Base-by-base conservation (phyloP, 768 basidiomycete species). In the Boletus speciosus region DNA sequence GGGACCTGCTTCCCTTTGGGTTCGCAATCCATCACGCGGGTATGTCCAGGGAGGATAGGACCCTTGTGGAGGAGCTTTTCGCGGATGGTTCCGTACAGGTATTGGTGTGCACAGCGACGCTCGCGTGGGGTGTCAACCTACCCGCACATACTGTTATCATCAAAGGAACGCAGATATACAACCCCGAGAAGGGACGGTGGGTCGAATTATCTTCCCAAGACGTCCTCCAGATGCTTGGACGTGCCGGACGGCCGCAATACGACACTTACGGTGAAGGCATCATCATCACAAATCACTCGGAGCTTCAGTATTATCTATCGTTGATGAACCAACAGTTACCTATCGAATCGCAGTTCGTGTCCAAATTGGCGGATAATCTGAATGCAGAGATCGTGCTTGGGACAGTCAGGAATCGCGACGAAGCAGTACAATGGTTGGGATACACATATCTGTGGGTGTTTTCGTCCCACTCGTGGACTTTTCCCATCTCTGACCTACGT, bases 101-200 rank as follows among this genome's bases (percentile, higher is more conserved):
- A 0, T 78, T 99, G 25, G 93, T 97, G 41, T 97, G 93, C 68
- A 99, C 97, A 0, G 97, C 97, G 5, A 98, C 96, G 2, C 85
- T 99, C 36, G 97, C 97, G 1, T 99, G 97, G 97, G 97, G 96
- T 76, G 96, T 99, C 73, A 99, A 99, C 67, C 76, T 98, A 0
- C 97, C 97, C 4, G 96, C 95, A 1, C 97, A 98, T 60, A 89
- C 93, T 8, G 96, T 98, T 73, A 93, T 98, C 75, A 98, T 99
- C 79, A 99, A 98, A 70, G 97, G 97, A n/a, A 98, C 97, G 0
- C 95, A 98, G 73, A 95, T 98, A 57, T 99, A 98, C 74, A 98
- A 97, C 70, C 97, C 97, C 0, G 95, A 97, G 73, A 97, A 98
- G 73, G 97, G 97, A 19, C 85, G 90, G 5, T 99, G 97, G 97